phyloP scores from a whole-genome alignment of 2,329 filamentous ascomycete genomes.

The Fonsecaea pedrosoi region DNA sequence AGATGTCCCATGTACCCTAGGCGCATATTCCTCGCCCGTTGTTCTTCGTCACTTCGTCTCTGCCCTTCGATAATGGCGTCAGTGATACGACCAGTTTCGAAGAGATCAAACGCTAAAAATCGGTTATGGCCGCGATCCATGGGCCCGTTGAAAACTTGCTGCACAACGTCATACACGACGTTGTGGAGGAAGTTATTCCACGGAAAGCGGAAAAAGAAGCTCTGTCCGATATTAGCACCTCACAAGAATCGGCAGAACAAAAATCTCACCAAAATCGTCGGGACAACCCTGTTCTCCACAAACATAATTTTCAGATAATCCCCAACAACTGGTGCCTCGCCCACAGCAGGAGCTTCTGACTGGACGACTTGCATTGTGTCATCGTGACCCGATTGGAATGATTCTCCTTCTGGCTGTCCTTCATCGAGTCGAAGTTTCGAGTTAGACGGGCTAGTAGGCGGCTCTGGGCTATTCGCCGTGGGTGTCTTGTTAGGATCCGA shows the following conservation, averaged over 20 bases:
- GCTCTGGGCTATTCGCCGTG: constrained; percentile 39
- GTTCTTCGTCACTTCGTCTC: constrained; percentile 81
- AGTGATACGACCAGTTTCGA: constrained; percentile 87
- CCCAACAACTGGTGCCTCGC: constrained; percentile 81
- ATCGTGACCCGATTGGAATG: constrained; percentile 28
- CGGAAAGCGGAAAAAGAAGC: constrained; percentile 97
- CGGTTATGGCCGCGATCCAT: constrained; percentile 97
- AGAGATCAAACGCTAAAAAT: constrained; percentile 86
- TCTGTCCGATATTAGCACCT: constrained; percentile 58
- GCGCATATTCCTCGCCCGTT: constrained; percentile 82
- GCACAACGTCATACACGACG: constrained; percentile 97
- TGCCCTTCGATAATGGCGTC: constrained; percentile 92
- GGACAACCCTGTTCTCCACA: constrained; percentile 91
- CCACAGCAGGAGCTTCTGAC: constrained; percentile 62
- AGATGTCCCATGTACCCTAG: constrained; percentile 99
- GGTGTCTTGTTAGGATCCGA: constrained; percentile 40
- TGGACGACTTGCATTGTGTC: constrained; percentile 41
- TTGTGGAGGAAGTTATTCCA: constrained; percentile 99
- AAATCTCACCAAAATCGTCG: constrained; percentile 82
- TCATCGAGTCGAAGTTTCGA: constrained; percentile 23
- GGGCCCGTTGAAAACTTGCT: constrained; percentile 97
- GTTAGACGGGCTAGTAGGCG: constrained; percentile 28
- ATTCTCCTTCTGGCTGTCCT: constrained; percentile 31
- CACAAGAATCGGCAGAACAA: not conserved
- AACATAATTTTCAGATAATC: constrained; percentile 96